Conservation (phyloP, 805 yeast species). For the Ogataea polymorpha region DNA sequence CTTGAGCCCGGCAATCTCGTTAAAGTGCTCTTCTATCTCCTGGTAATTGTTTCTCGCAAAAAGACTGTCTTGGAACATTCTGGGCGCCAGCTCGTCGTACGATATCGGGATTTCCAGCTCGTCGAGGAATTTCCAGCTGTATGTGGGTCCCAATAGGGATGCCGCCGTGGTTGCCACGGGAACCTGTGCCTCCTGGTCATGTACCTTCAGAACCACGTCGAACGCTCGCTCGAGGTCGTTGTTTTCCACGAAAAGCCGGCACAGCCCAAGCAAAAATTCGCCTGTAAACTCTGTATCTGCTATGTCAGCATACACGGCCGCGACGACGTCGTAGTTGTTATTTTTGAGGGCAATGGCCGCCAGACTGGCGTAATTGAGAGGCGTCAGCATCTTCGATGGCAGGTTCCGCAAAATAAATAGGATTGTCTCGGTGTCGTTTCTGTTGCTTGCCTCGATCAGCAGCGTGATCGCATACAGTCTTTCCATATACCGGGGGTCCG, state of each 20-base stretch:
- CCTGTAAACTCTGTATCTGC: constrained; percentile 4
- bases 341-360: constrained; percentile 12
- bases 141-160: constrained; percentile 4
- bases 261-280: constrained; percentile 4
- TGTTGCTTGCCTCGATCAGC: constrained; percentile 17
- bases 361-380: constrained; percentile 13
- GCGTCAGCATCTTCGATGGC: constrained; percentile 1
- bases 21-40: constrained; percentile 4
- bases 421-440: constrained; percentile 22
- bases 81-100: not conserved
- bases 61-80: constrained; percentile 2
- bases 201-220: constrained; percentile 9
- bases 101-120: not conserved
- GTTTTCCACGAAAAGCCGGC: constrained; percentile 7
- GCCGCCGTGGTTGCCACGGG: constrained; percentile 9
- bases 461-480: constrained; percentile 14
- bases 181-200: constrained; percentile 2
- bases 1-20: not conserved
- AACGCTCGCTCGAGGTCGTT: constrained; percentile 11
- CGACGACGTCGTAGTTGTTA: constrained; percentile 5
- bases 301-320: constrained; percentile 2
- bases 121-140: constrained; percentile 10
- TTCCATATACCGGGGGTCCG: not conserved
- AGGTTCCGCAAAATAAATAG: constrained; percentile 10
- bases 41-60: constrained; percentile 9